These are phyloP conservation scores for Toxoplasma gondii DNA, from an alignment of 169 alveolate genomes.

Conservation along the genomic window DNA sequence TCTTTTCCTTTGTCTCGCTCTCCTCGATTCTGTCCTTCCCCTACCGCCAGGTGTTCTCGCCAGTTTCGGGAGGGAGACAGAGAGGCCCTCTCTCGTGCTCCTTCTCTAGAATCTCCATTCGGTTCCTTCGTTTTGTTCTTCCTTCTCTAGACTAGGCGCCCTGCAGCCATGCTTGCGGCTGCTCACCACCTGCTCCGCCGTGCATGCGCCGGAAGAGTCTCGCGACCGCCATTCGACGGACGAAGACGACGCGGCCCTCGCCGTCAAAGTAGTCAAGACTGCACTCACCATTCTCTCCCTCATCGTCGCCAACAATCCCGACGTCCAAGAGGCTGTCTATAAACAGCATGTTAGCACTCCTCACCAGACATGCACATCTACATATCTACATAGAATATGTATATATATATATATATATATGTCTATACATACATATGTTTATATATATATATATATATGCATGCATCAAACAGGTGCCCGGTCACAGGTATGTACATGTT, in stretches of 20 bases:
- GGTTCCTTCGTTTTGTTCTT: neutral
- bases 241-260: conserved; percentile 41
- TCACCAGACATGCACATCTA: neutral
- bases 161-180: neutral
- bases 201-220: neutral
- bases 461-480: neutral
- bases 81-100: too few relatives aligned
- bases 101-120: too few relatives aligned
- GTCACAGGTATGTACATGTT: neutral
- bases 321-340: conserved; percentile 32
- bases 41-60: too few relatives aligned
- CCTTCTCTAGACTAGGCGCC: conserved; percentile 8
- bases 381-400: neutral
- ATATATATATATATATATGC: neutral
- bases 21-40: too few relatives aligned
- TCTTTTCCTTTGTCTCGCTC: too few relatives aligned
- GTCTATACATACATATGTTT: neutral
- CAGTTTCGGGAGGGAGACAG: too few relatives aligned
- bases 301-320: conserved; percentile 46
- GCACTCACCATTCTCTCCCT: conserved; percentile 27
- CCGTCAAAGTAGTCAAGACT: neutral
- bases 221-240: neutral
- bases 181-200: conserved; percentile 16
- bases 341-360: conserved; percentile 1
- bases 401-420: neutral